Conservation (phyloP, 2,329 filamentous ascomycete genomes). For the Aspergillus proliferans region DNA sequence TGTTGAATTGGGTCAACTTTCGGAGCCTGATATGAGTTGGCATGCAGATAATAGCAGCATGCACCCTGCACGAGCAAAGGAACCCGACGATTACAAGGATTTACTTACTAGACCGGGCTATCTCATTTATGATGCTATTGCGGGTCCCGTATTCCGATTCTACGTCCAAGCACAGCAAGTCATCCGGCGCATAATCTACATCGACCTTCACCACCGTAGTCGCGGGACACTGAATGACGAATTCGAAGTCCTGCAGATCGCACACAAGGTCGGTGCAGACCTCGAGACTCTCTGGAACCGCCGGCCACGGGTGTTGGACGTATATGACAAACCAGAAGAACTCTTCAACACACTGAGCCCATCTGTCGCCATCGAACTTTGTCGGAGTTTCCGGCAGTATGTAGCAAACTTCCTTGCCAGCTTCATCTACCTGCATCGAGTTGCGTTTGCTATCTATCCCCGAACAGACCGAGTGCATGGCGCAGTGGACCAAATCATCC, state of each 20-base stretch:
- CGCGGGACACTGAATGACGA: conserved; percentile 33
- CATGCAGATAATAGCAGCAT: conserved; percentile 2
- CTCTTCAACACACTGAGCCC: conserved; percentile 20
- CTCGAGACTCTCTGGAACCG: conserved; percentile 29
- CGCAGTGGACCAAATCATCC: conserved; percentile 31
- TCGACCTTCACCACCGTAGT: conserved; percentile 33
- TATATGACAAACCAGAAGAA: conserved; percentile 24
- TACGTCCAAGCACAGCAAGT: conserved; percentile 29
- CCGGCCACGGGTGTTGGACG: conserved; percentile 26
- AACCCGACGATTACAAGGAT: conserved; percentile 11
- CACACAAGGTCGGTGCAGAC: conserved; percentile 30
- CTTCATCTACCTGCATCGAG: conserved; percentile 32
- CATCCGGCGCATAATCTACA: conserved; percentile 27
- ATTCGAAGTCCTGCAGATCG: conserved; percentile 33
- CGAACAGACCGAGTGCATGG: conserved; percentile 31
- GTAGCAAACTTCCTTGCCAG: conserved; percentile 30
- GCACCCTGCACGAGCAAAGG: background rate
- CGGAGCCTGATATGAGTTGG: conserved; percentile 5
- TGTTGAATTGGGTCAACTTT: conserved; percentile 20
- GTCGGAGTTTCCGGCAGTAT: conserved; percentile 29
- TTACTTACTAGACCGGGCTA: conserved; percentile 22
- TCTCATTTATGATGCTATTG: conserved; percentile 26
- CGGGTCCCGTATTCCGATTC: conserved; percentile 27
- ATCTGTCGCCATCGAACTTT: conserved; percentile 22
- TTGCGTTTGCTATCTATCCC: conserved; percentile 33